Conservation (phyloP, 2,329 filamentous ascomycete genomes). For the Knufia fluminis region DNA sequence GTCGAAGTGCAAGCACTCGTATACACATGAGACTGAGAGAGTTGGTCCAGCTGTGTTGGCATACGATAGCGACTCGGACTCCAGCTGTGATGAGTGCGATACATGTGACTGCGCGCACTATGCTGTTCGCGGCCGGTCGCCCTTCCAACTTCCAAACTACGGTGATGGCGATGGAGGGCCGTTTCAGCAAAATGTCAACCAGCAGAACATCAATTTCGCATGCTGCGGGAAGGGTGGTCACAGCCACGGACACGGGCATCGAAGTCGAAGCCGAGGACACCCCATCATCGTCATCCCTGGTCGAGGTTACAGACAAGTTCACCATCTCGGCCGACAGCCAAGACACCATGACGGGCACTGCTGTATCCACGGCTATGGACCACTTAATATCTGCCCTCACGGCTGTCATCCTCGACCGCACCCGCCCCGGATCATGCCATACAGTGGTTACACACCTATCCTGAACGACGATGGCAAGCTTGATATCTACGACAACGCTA, state of each 20-base stretch:
- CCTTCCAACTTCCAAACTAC: background rate
- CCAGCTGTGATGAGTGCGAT: no score
- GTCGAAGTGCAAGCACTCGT: background rate
- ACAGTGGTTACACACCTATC: no score
- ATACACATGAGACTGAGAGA: background rate
- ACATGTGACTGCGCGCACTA: background rate
- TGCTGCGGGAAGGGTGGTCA: background rate
- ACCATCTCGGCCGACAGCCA: no score
- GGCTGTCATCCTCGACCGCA: no score
- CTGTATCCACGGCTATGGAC: no score
- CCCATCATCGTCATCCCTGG: background rate
- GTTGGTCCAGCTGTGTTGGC: background rate
- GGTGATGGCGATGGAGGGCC: background rate
- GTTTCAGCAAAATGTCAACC: background rate
- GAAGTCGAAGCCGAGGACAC: background rate
- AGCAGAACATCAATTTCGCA: background rate
- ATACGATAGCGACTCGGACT: background rate
- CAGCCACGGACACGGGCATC: background rate
- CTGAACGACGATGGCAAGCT: background rate
- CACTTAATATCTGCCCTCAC: no score
- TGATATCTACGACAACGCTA: background rate
- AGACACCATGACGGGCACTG: no score
- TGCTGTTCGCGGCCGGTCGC: background rate
- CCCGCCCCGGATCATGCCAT: no score
- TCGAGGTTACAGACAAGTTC: no score